Percentiles rank a stretch among this genome's conserved stretches.
Evolutionary conservation across 2,329 filamentous ascomycete genomes (phyloP).

Genomic region (Oidium heveae): DNA sequence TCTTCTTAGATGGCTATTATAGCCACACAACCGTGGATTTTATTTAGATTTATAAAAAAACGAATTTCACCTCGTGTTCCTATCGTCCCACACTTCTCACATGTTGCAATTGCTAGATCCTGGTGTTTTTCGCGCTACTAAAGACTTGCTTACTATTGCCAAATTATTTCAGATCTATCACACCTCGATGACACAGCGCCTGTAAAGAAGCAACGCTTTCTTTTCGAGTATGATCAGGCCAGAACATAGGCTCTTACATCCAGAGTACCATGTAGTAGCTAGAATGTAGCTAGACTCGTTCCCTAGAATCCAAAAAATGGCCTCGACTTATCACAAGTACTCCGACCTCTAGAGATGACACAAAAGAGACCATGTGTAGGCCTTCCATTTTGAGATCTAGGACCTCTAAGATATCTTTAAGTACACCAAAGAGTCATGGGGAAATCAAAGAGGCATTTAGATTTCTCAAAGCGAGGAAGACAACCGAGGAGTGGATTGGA

Average conservation of each 20-base stretch:
- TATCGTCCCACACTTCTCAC: slow-evolving; percentile 12
- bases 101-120: slow-evolving; percentile 16
- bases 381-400: neutral
- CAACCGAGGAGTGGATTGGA: neutral
- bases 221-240: neutral
- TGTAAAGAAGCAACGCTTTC: neutral
- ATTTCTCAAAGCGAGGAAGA: neutral
- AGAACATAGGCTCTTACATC: neutral
- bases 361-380: neutral
- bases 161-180: neutral
- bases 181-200: neutral
- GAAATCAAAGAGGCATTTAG: neutral
- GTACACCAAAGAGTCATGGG: neutral
- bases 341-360: neutral
- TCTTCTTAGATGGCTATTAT: neutral
- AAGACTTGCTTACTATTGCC: neutral
- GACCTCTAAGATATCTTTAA: neutral
- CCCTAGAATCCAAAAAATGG: neutral
- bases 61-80: neutral
- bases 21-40: neutral
- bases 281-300: neutral
- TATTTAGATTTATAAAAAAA: neutral
- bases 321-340: neutral
- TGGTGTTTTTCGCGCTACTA: slow-evolving; percentile 9
- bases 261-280: neutral